Evolutionary conservation across 768 basidiomycete species (phyloP).

Genomic region (Phylloporus arenicola): DNA sequence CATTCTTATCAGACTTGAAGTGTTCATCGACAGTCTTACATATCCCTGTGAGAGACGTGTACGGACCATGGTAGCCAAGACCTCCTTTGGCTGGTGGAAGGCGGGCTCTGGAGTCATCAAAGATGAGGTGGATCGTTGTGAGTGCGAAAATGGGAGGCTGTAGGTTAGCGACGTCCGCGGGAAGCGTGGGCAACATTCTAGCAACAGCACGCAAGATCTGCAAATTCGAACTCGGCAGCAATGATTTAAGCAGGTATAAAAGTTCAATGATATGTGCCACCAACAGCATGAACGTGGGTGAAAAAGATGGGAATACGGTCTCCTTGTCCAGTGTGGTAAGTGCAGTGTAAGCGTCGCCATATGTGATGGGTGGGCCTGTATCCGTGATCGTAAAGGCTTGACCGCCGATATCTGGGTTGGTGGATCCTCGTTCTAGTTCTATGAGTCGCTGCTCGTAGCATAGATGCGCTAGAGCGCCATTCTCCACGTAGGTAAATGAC

Average conservation of each 20-base stretch:
- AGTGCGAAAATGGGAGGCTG: constrained; percentile 58
- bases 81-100: constrained; percentile 51
- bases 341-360: constrained; percentile 54
- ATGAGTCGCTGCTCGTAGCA: constrained; percentile 68
- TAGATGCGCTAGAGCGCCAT: constrained; percentile 66
- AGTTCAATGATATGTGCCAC: constrained; percentile 55
- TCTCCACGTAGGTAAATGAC: constrained; percentile 72
- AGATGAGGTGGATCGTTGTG: constrained; percentile 50
- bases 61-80: constrained; percentile 55
- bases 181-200: constrained; percentile 39
- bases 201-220: constrained; percentile 31
- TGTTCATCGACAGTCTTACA: constrained; percentile 51
- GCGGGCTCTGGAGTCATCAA: constrained; percentile 62
- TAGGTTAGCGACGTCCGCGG: constrained; percentile 47
- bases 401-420: constrained; percentile 64
- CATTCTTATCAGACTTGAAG: constrained; percentile 32
- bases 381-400: constrained; percentile 65
- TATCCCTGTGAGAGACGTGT: constrained; percentile 55
- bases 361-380: constrained; percentile 57
- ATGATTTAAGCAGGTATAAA: constrained; percentile 45
- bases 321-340: constrained; percentile 55
- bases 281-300: constrained; percentile 60
- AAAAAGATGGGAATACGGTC: constrained; percentile 49
- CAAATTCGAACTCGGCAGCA: constrained; percentile 31
- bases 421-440: constrained; percentile 39